phyloP scores from a whole-genome alignment of 495 filamentous ascomycete genomes.

The Aspergillus homomorphus region DNA sequence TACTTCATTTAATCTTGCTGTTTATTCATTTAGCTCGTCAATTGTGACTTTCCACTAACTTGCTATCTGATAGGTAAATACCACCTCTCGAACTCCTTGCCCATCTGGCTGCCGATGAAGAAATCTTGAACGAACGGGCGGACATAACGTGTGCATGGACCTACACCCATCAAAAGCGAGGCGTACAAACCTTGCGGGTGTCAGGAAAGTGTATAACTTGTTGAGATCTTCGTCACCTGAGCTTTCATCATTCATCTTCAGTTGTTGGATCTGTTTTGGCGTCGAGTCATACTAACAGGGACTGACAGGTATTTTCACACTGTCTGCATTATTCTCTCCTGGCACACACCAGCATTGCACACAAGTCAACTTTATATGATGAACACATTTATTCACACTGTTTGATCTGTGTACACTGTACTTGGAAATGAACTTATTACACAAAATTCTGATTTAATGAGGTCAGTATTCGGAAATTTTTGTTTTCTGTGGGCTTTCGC shows the following conservation, averaged over 20 bases:
- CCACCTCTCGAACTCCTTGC: slow-evolving; percentile 19
- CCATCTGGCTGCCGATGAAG: slow-evolving; percentile 60
- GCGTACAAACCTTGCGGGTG: slow-evolving; percentile 87
- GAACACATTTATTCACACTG: slow-evolving; percentile 92
- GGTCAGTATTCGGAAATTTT: slow-evolving; percentile 50
- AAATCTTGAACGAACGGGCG: slow-evolving; percentile 98
- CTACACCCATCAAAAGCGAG: slow-evolving; percentile 62
- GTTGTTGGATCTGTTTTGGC: slow-evolving; percentile 6
- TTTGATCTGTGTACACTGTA: slow-evolving; percentile 67
- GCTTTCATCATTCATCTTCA: slow-evolving; percentile 31
- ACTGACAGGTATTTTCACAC: slow-evolving; percentile 34
- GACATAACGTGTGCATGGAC: slow-evolving; percentile 79
- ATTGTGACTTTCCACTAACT: slow-evolving; percentile 41
- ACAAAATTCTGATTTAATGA: slow-evolving; percentile 99
- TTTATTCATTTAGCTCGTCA: slow-evolving; percentile 21
- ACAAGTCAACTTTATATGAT: slow-evolving; percentile 60
- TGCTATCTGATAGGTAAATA: slow-evolving; percentile 52
- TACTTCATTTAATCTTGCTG: slow-evolving; percentile 21
- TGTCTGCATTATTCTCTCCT: slow-evolving; percentile 10
- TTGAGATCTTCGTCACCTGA: slow-evolving; percentile 98
- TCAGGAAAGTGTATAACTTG: slow-evolving; percentile 71
- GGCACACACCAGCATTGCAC: slow-evolving; percentile 11
- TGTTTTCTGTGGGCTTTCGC: slow-evolving; percentile 19
- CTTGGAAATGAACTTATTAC: slow-evolving; percentile 74
- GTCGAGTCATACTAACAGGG: slow-evolving; percentile 18